phyloP scores from a whole-genome alignment of 345 rosid genomes.

The Rhizophora apiculata region DNA sequence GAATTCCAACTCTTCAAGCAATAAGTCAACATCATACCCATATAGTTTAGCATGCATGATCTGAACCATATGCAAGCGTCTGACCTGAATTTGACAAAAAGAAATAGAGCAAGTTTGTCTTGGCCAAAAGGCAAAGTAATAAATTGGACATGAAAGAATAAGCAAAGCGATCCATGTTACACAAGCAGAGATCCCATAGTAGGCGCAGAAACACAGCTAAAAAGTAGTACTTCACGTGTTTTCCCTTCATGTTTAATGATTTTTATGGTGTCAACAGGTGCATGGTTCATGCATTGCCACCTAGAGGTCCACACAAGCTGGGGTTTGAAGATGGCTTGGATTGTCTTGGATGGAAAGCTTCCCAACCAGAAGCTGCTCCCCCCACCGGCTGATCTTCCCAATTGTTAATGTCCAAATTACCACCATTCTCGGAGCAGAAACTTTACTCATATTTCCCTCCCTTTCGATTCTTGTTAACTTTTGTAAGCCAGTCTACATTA shows the following conservation, averaged over 20 bases:
- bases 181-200: no score
- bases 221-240: no score
- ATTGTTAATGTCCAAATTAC: not conserved
- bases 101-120: no score
- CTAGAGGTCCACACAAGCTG: slow-evolving; percentile 18
- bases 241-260: not conserved
- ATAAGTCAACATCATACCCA: not conserved
- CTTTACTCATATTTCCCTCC: not conserved
- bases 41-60: no score
- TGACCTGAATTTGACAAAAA: no score
- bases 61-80: no score
- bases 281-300: slow-evolving; percentile 20
- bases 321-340: slow-evolving; percentile 18
- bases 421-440: not conserved
- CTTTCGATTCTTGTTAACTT: not conserved
- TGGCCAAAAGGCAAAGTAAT: no score
- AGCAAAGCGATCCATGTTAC: no score
- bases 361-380: slow-evolving; percentile 14
- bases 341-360: slow-evolving; percentile 14
- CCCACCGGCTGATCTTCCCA: slow-evolving; percentile 16
- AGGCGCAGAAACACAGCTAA: no score
- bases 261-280: not conserved
- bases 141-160: no score
- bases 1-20: not conserved
- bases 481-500: not conserved